Evolutionary conservation across 179 eudicot genomes (phyloP).

Genomic region (Heliamphora pulchella): DNA sequence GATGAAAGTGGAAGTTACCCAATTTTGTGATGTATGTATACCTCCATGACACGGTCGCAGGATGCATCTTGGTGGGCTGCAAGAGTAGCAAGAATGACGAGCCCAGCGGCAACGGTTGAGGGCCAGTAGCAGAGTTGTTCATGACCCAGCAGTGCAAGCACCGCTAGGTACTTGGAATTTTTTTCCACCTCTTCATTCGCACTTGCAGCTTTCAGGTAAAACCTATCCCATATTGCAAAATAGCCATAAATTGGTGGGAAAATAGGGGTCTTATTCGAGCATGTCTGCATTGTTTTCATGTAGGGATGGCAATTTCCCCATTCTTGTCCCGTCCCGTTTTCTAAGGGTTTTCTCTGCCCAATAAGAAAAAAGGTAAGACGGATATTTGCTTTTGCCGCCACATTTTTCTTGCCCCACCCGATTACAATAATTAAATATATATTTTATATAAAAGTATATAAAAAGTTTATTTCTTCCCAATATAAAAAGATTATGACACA

Average conservation of each 20-base stretch:
- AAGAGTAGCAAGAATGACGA: slow-evolving; percentile 66
- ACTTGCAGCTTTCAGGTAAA: slow-evolving; percentile 75
- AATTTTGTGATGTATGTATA: slow-evolving; percentile 18
- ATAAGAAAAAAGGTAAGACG: too few species aligned
- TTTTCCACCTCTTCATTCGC: slow-evolving; percentile 59
- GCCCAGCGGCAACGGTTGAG: slow-evolving; percentile 86
- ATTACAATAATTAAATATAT: too few species aligned
- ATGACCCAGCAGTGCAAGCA: slow-evolving; percentile 61
- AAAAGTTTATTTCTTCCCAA: too few species aligned
- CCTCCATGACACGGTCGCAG: slow-evolving; percentile 54
- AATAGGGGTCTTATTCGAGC: too few species aligned
- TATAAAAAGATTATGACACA: too few species aligned
- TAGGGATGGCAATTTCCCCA: too few species aligned
- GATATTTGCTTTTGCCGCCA: too few species aligned
- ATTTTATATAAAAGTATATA: too few species aligned
- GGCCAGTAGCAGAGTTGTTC: slow-evolving; percentile 82
- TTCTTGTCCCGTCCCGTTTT: too few species aligned
- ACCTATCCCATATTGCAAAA: slow-evolving; percentile 40
- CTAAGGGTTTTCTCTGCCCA: too few species aligned
- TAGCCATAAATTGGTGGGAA: not conserved
- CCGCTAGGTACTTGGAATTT: slow-evolving; percentile 54
- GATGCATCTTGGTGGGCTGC: slow-evolving; percentile 45
- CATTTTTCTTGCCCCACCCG: too few species aligned
- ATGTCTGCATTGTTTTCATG: too few species aligned
- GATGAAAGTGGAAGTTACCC: not conserved